Evolutionary conservation across 2,329 filamentous ascomycete genomes (phyloP).

Genomic region (Alternaria arbusti): DNA sequence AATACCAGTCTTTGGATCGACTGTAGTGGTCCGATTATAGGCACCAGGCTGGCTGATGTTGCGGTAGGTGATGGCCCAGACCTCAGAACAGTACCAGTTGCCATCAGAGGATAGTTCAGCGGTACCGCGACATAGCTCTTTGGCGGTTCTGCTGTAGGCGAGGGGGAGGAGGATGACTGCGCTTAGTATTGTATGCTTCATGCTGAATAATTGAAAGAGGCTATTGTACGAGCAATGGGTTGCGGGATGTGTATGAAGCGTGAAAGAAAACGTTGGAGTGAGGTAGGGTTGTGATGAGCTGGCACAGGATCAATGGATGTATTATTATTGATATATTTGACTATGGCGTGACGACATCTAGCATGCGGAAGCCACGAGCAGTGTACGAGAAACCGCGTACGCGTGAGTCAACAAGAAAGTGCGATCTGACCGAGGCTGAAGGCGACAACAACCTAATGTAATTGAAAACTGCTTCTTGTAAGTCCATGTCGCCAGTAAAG

Average conservation of each 20-base stretch:
- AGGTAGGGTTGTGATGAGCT: not conserved
- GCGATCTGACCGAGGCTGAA: not conserved
- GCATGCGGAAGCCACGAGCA: not conserved
- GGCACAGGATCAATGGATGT: not conserved
- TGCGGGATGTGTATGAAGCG: not conserved
- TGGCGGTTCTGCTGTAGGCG: constrained; percentile 32
- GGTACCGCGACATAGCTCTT: constrained; percentile 43
- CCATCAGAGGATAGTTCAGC: constrained; percentile 50
- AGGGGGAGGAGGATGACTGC: constrained; percentile 14
- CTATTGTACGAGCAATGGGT: constrained; percentile 11
- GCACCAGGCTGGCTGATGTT: constrained; percentile 65
- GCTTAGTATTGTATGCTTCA: constrained; percentile 25
- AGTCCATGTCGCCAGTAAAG: constrained; percentile 10
- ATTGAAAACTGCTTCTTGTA: constrained; percentile 7
- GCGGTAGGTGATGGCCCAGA: constrained; percentile 71
- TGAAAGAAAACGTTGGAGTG: not conserved
- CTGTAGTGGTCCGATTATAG: constrained; percentile 69
- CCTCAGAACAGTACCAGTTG: constrained; percentile 71
- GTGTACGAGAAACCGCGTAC: not conserved
- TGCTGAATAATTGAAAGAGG: constrained; percentile 20
- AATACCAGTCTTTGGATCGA: constrained; percentile 61
- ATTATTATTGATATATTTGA: not conserved
- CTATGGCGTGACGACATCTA: not conserved
- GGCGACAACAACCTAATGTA: not conserved
- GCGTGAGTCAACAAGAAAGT: not conserved